Base-by-base conservation (phyloP, 306 rosid species). In the Cucurbita maxima region DNA sequence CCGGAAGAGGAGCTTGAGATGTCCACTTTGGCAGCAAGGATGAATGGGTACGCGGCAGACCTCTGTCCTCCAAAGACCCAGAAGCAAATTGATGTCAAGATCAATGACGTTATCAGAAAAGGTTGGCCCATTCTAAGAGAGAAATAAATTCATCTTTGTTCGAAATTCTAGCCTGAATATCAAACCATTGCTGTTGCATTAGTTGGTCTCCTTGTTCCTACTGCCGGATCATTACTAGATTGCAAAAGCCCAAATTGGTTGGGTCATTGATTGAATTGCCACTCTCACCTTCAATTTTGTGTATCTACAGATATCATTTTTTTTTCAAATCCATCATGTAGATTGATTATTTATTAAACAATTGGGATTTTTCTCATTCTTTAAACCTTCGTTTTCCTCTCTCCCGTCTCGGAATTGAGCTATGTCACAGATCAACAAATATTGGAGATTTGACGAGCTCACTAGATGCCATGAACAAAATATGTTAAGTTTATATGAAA, bases 101-200 rank as follows among this genome's bases (percentile, higher is more conserved):
- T 91, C 81, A 86, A 89, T 52, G 92, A 90, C 50, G 87, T 94
- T 69, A 58, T 86, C 1, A 94, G 79, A 72, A 88, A 81, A 75
- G 98, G 96, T 50, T 94, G 98, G 98, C 97, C 97, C n/a, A 85
- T 90, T 78, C 83, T 94, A 79, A 88, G 90, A 80, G 90, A 87
- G 51, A 37, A 57, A 59, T 58, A 10, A 59, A 47, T 53, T 43
- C 47, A 43, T 43, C 47, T 43, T 43, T 47, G 25, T 48, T 48
- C 47, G 25, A n/a, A 63, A 16, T 19, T 63, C 52, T n/a, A 41
- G 71, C 52, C 40, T 41, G 70, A 11, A 37, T 63, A 7, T 50
- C 70, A 34, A n/a, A 43, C 41, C 54, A 38, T 36, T 41, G 30
- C 5, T 63, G 44, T 16, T 61, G 14, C 30, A 38, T 62, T 30